These are phyloP conservation scores for Lippia alba DNA, from an alignment of 305 asterid species.

Conservation along the genomic window DNA sequence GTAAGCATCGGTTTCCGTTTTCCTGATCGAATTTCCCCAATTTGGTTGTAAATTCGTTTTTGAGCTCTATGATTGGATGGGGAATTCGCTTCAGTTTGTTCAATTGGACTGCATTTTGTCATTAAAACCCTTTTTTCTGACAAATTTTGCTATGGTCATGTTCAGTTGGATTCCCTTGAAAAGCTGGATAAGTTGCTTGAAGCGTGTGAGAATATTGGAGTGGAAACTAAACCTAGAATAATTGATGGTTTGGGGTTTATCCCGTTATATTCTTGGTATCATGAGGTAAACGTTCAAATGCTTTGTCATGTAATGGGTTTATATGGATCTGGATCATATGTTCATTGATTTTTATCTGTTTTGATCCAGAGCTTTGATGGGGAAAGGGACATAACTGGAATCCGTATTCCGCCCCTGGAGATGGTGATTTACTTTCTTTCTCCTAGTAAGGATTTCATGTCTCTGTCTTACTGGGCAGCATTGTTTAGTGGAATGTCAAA, in stretches of 20 bases:
- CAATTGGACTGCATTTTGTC: background rate
- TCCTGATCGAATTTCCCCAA: background rate
- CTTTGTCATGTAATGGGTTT: conserved; percentile 15
- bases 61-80: conserved; percentile 7
- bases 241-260: conserved; percentile 72
- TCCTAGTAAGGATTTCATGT: conserved; percentile 70
- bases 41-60: background rate
- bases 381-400: conserved; percentile 74
- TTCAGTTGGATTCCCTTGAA: conserved; percentile 67
- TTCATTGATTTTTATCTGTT: conserved; percentile 9
- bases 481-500: conserved; percentile 17
- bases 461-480: conserved; percentile 39
- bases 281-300: conserved; percentile 58
- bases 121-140: background rate
- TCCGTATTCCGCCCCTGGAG: conserved; percentile 78
- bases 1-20: conserved; percentile 39
- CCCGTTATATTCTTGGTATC: conserved; percentile 90
- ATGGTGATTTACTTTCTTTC: conserved; percentile 92
- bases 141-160: conserved; percentile 4
- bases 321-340: conserved; percentile 21
- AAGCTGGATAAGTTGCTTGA: conserved; percentile 75
- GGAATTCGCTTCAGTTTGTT: background rate
- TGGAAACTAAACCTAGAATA: conserved; percentile 66
- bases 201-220: conserved; percentile 63
- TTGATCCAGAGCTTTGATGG: conserved; percentile 77